phyloP scores from a whole-genome alignment of 2,329 filamentous ascomycete species.

The Lecanicillium sp. region DNA sequence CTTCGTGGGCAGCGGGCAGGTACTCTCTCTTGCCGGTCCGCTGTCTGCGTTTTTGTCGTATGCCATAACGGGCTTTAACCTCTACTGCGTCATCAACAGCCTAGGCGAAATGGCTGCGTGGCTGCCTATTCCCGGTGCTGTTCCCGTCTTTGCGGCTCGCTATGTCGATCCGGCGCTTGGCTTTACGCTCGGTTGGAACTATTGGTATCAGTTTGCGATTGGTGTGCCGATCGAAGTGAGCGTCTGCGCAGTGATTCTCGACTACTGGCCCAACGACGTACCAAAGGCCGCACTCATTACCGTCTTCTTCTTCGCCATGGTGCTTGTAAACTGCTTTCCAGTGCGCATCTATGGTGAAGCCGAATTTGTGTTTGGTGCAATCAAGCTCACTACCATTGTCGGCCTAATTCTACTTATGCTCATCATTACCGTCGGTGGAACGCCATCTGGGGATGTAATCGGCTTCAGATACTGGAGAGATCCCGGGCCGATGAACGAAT shows the following conservation, averaged over 20 bases:
- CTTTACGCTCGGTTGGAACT: slow-evolving; percentile 43
- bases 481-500: slow-evolving; percentile 34
- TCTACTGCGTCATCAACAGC: slow-evolving; percentile 38
- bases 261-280: slow-evolving; percentile 30
- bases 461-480: slow-evolving; percentile 37
- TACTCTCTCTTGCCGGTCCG: slow-evolving; percentile 32
- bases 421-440: slow-evolving; percentile 38
- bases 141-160: slow-evolving; percentile 39
- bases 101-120: slow-evolving; percentile 54
- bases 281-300: slow-evolving; percentile 25
- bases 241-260: slow-evolving; percentile 35
- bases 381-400: slow-evolving; percentile 41
- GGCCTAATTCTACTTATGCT: slow-evolving; percentile 41
- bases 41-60: slow-evolving; percentile 33
- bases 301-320: slow-evolving; percentile 26
- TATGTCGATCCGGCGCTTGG: slow-evolving; percentile 38
- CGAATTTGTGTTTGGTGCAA: slow-evolving; percentile 39
- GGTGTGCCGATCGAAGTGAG: slow-evolving; percentile 40
- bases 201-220: slow-evolving; percentile 42
- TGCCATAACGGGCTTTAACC: slow-evolving; percentile 34
- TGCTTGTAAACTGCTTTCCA: slow-evolving; percentile 29
- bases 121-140: slow-evolving; percentile 48
- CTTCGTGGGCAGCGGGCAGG: slow-evolving; percentile 34
- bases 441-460: slow-evolving; percentile 31
- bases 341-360: slow-evolving; percentile 43